A percentile compares a stretch with the other conserved stretches of the same genome.
These are phyloP conservation scores for Coemansia asiatica DNA, from an alignment of 192 early-diverging fungal species.

Conservation along the genomic window DNA sequence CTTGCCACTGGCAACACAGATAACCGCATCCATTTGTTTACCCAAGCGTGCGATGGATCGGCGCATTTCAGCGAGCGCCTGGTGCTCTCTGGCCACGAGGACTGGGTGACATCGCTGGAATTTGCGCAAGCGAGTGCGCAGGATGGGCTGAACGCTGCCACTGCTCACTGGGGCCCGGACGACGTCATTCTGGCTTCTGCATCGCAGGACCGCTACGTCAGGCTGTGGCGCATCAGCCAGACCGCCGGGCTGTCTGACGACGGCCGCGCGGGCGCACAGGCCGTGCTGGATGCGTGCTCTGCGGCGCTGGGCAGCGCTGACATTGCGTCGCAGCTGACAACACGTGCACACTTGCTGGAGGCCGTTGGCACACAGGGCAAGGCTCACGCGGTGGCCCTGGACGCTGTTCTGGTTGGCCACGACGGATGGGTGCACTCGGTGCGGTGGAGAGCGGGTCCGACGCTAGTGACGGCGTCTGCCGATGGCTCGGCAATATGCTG, in stretches of 20 bases:
- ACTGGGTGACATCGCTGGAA: conserved; percentile 86
- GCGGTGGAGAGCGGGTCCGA: conserved; percentile 69
- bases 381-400: conserved; percentile 70
- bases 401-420: conserved; percentile 91
- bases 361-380: conserved; percentile 3
- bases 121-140: conserved; percentile 63
- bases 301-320: neutral
- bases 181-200: conserved; percentile 86
- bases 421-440: conserved; percentile 94
- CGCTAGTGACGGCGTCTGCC: conserved; percentile 80
- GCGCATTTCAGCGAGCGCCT: conserved; percentile 62
- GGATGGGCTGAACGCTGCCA: conserved; percentile 16
- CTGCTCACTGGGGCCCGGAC: conserved; percentile 62
- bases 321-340: conserved; percentile 64
- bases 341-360: conserved; percentile 74
- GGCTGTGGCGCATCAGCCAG: conserved; percentile 70
- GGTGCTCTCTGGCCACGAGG: conserved; percentile 83
- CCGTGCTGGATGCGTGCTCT: conserved; percentile 20
- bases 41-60: conserved; percentile 35
- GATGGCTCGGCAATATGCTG: conserved; percentile 94
- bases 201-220: conserved; percentile 90
- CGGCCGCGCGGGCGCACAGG: conserved; percentile 11
- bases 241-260: neutral
- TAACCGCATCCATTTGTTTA: conserved; percentile 69
- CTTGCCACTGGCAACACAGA: conserved; percentile 87